Evolutionary conservation across 352 stramenopile species (phyloP), one percentile per base, ranked within the genome.

Genomic region (Globisporangium carolinianum): DNA sequence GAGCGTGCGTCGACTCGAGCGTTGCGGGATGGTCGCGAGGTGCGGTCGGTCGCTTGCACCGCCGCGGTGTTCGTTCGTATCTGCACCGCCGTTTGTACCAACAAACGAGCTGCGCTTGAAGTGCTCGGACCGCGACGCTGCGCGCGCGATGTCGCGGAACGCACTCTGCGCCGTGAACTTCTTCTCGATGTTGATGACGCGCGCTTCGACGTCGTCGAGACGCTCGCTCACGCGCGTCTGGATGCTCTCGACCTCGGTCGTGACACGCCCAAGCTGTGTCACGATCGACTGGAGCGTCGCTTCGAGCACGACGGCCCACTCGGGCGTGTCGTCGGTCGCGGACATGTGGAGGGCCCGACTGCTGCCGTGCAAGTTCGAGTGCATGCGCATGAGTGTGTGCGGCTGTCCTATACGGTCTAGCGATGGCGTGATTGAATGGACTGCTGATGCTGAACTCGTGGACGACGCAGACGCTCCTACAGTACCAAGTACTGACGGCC

Each of bases 301-400:
- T 42, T 87, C 71, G 46, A 89, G 68, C 15, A 69, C 41, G 24
- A 80, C 51, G 6, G 75, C 76, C 76, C 76, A 89, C 36, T 79
- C 67, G 11, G 73, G 76, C 5, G 65, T 55, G 7, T 69, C 65
- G 39, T 63, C 43, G 41, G 35, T 37, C 50, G 57, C 57, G 17
- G 57, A 62, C 10, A 9, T 50, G n/a, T 56, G 39, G 1, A 57
- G 52, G 14, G 37, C 53, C 17, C 36, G 50, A 12, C 45, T 57
- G 43, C 57, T 32, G 24, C 2, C 24, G 24, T 32, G 24, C 24
- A 32, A 32, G 24, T 32, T 62, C 35, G 42, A 47, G 42, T 47
- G 5, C 42, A 47, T 47, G 42, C 42, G 42, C 42, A 47, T 47
- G 42, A 47, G 42, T 6, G 53, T 36, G 32, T 47, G 46, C 37